These are phyloP conservation scores for Pseudogymnoascus sp. DNA, from an alignment of 2,329 filamentous ascomycete genomes.

Conservation along the genomic window DNA sequence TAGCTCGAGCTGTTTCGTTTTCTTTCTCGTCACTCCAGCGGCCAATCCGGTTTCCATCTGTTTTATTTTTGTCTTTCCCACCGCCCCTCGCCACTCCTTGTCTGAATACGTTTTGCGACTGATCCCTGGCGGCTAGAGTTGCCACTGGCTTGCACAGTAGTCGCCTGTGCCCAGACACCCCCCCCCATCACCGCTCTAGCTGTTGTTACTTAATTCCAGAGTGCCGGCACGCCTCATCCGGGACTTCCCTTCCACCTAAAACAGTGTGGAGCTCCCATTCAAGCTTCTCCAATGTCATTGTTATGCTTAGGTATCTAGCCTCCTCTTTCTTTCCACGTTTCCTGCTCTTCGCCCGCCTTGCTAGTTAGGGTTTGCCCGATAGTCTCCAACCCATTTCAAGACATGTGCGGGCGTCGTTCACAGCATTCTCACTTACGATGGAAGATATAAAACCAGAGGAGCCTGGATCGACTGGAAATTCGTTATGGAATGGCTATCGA, in stretches of 20 bases:
- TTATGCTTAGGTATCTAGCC: constrained; percentile 8
- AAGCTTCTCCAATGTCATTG: constrained; percentile 9
- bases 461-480: neutral
- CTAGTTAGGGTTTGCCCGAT: neutral
- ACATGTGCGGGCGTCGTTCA: constrained; percentile 5
- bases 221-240: constrained; percentile 8
- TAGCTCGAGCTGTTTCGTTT: neutral
- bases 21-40: neutral
- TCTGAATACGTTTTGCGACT: neutral
- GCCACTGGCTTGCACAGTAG: constrained; percentile 3
- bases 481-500: constrained; percentile 6
- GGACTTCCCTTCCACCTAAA: constrained; percentile 9
- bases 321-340: neutral
- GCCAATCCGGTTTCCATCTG: neutral
- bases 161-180: constrained; percentile 1
- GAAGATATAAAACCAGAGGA: constrained; percentile 9
- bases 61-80: neutral
- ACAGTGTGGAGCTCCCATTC: constrained; percentile 7
- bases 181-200: constrained; percentile 1
- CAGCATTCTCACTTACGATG: constrained; percentile 9
- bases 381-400: neutral
- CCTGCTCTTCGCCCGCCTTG: neutral
- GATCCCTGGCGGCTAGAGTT: constrained; percentile 4
- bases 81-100: neutral
- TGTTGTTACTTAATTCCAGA: constrained; percentile 5